Evolutionary conservation across 192 early-diverging fungal species (phyloP), one percentile per base, ranked within the genome.

Genomic region (Coemansia reversa): DNA sequence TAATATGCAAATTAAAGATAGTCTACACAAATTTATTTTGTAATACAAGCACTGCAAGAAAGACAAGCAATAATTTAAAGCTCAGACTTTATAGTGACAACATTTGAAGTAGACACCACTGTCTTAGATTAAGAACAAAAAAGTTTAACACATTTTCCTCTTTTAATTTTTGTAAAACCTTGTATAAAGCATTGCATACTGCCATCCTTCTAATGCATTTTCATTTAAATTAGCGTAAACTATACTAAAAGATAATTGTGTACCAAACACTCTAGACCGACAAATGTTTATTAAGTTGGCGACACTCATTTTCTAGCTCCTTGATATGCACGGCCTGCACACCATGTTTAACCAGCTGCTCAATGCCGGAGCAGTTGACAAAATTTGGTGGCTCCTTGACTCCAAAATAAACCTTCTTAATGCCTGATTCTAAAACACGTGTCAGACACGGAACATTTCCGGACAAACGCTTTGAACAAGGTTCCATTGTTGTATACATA

Each of bases 401-500:
- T 0, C 93, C 97, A 24, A 96, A 74, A 16, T 93, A 90, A 3
- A 98, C 95, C 0, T 82, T 64, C 7, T 47, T 60, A 20, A 99
- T 84, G 0, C 81, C 54, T 0, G 63, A 30, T 12, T 89, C 83
- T 2, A 94, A 60, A 29, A 99, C 70, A 6, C 87, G 76, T 1
- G 89, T 53, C 0, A 84, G 85, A 51, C 97, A 99, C 0, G 92
- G 85, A 25, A 35, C 30, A 58, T 96, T 97, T 0, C 93, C 93
- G 1, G 94, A 94, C 7, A 95, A 72, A 18, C 97, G 85, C 60
- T 71, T 73, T 3, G 91, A 91, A 70, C 97, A 99, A 0, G 97
- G 97, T 63, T 99, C 97, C 97, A 99, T 99, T 0, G 97, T 99
- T 19, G 95, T 94, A 69, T 97, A 99, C 51, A 81, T 49, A 0